Conservation (phyloP, 2,329 filamentous ascomycete species). For the Emericellopsis cladophorae region DNA sequence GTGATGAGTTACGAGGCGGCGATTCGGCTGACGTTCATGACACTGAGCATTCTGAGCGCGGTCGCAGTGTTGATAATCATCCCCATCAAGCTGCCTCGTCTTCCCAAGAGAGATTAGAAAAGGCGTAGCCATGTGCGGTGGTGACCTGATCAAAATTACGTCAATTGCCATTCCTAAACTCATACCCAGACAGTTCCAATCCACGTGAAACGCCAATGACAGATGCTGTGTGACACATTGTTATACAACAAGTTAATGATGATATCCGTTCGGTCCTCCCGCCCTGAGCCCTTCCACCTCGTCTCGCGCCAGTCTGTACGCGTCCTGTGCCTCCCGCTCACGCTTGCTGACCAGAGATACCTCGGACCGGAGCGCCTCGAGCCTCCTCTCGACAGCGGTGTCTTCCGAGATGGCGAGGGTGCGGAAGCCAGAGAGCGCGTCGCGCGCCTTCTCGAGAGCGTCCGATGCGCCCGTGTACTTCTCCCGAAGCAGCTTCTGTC, state of each 20-base stretch:
- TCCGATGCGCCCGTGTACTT: conserved; percentile 69
- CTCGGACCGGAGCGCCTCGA: conserved; percentile 70
- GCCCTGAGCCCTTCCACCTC: conserved; percentile 55
- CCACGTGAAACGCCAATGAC: too few species aligned
- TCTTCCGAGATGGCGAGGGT: conserved; percentile 71
- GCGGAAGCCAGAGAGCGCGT: conserved; percentile 61
- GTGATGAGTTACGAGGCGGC: conserved; percentile 40
- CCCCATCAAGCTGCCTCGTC: conserved; percentile 39
- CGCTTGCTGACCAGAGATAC: conserved; percentile 67
- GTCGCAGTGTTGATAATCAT: conserved; percentile 33
- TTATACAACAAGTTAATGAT: conserved; percentile 16
- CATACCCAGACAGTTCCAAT: too few species aligned
- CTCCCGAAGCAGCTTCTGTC: conserved; percentile 64
- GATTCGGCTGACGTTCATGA: conserved; percentile 32
- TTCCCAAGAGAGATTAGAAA: conserved; percentile 27
- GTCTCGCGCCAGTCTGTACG: conserved; percentile 63
- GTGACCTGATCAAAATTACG: too few species aligned
- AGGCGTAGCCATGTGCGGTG: neutral
- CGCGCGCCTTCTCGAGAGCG: conserved; percentile 59
- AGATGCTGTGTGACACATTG: neutral
- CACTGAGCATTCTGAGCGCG: conserved; percentile 30
- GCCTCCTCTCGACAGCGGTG: conserved; percentile 55
- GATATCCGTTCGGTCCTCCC: conserved; percentile 21
- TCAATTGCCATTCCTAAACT: too few species aligned
- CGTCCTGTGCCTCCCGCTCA: conserved; percentile 83